phyloP scores from a whole-genome alignment of 1,284 basidiomycete species.

The Apiotrichum gamsii region DNA sequence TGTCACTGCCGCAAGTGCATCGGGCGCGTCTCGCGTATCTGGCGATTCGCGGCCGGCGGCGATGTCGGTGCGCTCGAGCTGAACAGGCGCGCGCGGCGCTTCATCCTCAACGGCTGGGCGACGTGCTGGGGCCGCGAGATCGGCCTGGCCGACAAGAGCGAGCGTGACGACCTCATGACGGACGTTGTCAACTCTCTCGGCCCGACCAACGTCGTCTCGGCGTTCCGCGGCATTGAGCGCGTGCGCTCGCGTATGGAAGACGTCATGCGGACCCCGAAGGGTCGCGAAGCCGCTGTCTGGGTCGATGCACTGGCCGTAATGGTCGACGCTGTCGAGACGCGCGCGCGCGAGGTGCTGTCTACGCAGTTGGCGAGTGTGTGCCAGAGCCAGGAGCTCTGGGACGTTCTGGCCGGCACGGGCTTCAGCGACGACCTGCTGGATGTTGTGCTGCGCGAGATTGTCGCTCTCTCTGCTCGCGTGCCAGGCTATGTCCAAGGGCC shows the following conservation, averaged over 20 bases:
- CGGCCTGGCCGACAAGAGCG: slow-evolving; percentile 59
- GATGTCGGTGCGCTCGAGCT: slow-evolving; percentile 70
- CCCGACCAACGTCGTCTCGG: slow-evolving; percentile 58
- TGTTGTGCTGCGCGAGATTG: slow-evolving; percentile 60
- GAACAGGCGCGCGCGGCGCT: slow-evolving; percentile 63
- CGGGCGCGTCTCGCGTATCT: slow-evolving; percentile 66
- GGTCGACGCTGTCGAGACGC: slow-evolving; percentile 56
- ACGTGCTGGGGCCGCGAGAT: slow-evolving; percentile 84
- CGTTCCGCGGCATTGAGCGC: slow-evolving; percentile 44
- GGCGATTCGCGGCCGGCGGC: slow-evolving; percentile 66
- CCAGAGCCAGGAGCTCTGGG: slow-evolving; percentile 61
- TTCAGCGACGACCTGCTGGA: slow-evolving; percentile 65
- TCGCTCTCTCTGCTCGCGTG: slow-evolving; percentile 51
- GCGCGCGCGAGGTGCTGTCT: slow-evolving; percentile 59
- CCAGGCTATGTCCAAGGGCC: slow-evolving; percentile 58
- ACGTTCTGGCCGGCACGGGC: slow-evolving; percentile 63
- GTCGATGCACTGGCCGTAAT: slow-evolving; percentile 60
- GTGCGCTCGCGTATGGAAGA: slow-evolving; percentile 31
- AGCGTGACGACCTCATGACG: slow-evolving; percentile 62
- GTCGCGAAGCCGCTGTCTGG: slow-evolving; percentile 57
- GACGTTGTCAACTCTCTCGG: slow-evolving; percentile 64
- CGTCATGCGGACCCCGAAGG: slow-evolving; percentile 29
- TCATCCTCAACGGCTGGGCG: slow-evolving; percentile 71
- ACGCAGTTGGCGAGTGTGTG: slow-evolving; percentile 58
- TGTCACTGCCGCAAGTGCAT: slow-evolving; percentile 76